Conservation (phyloP, 2,329 filamentous ascomycete species). For the Xylaria sp. region DNA sequence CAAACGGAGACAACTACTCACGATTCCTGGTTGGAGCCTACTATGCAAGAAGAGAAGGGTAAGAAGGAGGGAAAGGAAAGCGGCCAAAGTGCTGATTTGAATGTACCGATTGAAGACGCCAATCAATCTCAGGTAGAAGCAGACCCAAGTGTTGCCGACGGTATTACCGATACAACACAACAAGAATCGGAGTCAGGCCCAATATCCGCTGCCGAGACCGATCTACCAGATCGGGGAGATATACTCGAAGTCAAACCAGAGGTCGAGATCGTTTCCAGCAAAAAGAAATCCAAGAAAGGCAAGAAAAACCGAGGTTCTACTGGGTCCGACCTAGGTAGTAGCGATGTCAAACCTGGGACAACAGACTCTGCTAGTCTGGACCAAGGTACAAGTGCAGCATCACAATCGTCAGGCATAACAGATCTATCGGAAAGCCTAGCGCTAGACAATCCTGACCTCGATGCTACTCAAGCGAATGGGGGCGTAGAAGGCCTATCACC, state of each 20-base stretch:
- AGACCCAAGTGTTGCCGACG: slow-evolving; percentile 15
- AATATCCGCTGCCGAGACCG: not conserved
- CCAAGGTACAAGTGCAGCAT: slow-evolving; percentile 4
- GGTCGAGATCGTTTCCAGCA: slow-evolving; percentile 22
- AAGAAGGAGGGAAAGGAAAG: slow-evolving; percentile 31
- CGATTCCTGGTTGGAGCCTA: slow-evolving; percentile 21
- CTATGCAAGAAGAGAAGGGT: slow-evolving; percentile 30
- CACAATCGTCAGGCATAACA: not conserved
- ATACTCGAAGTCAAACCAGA: slow-evolving; percentile 11
- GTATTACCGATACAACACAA: slow-evolving; percentile 10
- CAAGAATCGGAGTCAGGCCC: slow-evolving; percentile 5
- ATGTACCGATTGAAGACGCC: slow-evolving; percentile 14
- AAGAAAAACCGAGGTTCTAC: slow-evolving; percentile 31
- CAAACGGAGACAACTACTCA: slow-evolving; percentile 20
- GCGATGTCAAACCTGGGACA: slow-evolving; percentile 22
- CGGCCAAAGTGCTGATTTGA: slow-evolving; percentile 19
- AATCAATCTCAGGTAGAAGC: slow-evolving; percentile 5
- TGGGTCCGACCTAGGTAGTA: slow-evolving; percentile 24
- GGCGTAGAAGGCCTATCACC: slow-evolving; percentile 5
- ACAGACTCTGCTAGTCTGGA: slow-evolving; percentile 12
- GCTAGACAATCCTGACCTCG: not conserved
- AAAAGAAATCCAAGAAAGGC: slow-evolving; percentile 35
- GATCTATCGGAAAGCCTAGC: slow-evolving; percentile 13
- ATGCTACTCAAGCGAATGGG: not conserved
- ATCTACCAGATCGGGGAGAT: slow-evolving; percentile 1